phyloP scores from a whole-genome alignment of 768 basidiomycete species.

The Panaeolus papilionaceus region DNA sequence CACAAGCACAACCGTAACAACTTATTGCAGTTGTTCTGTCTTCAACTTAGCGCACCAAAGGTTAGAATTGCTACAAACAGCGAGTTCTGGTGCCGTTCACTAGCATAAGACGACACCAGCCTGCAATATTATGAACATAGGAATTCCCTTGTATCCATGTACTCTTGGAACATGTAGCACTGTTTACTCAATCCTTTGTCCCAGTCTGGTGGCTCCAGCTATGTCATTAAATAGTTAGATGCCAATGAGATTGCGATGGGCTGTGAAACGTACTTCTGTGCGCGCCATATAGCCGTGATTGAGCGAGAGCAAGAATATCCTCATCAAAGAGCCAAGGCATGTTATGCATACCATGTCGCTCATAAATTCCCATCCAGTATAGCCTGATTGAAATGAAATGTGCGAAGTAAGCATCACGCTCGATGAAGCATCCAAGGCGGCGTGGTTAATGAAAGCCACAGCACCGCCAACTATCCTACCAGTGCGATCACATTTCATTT shows the following conservation, averaged over 20 bases:
- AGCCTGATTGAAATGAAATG: constrained; percentile 23
- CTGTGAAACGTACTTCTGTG: background rate
- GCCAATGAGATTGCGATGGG: background rate
- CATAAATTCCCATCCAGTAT: constrained; percentile 38
- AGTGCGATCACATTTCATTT: background rate
- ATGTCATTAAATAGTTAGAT: background rate
- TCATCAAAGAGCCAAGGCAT: constrained; percentile 34
- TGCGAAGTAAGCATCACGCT: background rate
- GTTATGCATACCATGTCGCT: constrained; percentile 30
- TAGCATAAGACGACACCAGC: background rate
- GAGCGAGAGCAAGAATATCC: constrained; percentile 24
- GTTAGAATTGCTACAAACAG: no score
- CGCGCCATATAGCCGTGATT: background rate
- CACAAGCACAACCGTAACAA: no score
- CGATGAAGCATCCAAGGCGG: background rate
- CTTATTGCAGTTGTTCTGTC: no score
- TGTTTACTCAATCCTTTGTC: background rate
- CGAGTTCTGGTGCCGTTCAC: no score
- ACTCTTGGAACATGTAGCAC: background rate
- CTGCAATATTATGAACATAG: background rate
- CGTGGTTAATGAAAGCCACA: background rate
- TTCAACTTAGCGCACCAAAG: no score
- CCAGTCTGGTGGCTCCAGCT: background rate
- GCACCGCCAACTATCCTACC: background rate
- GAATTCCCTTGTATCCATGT: constrained; percentile 6